These are phyloP conservation scores for Flueggea neowawraea DNA, from an alignment of 441 rosid species.

Conservation along the genomic window DNA sequence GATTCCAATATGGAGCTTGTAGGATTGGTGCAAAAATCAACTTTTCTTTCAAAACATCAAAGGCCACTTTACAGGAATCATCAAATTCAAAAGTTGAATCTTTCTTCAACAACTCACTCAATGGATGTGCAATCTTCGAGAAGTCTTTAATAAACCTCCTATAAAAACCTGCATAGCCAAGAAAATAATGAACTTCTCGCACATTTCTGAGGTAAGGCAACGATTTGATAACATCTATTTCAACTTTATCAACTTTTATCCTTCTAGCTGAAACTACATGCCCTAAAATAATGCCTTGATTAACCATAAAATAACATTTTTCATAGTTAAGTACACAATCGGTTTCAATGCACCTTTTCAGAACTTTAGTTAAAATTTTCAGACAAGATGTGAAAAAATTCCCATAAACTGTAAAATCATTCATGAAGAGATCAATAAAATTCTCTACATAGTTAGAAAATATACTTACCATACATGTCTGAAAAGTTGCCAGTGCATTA, in stretches of 20 bases:
- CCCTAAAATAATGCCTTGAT: neutral
- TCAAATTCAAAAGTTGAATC: neutral
- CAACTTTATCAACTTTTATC: neutral
- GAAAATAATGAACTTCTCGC: neutral
- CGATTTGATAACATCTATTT: neutral
- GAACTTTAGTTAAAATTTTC: neutral
- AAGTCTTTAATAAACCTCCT: no score
- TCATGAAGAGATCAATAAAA: neutral
- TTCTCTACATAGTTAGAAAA: neutral
- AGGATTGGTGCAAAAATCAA: conserved; percentile 1
- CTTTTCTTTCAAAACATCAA: neutral
- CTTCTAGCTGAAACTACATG: neutral
- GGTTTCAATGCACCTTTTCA: neutral
- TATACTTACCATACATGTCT: neutral
- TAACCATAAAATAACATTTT: conserved; percentile 7
- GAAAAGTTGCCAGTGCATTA: neutral
- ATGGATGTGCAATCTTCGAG: no score
- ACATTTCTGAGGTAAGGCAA: conserved; percentile 1
- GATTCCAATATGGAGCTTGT: neutral
- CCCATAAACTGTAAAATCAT: neutral
- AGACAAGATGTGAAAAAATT: neutral
- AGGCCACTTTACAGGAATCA: neutral
- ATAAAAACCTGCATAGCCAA: conserved; percentile 8
- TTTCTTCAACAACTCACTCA: neutral
- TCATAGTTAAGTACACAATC: neutral